Evolutionary conservation across 2,329 filamentous ascomycete species (phyloP), one percentile per base, ranked within the genome.

Genomic region (Diaporthe ilicicola): DNA sequence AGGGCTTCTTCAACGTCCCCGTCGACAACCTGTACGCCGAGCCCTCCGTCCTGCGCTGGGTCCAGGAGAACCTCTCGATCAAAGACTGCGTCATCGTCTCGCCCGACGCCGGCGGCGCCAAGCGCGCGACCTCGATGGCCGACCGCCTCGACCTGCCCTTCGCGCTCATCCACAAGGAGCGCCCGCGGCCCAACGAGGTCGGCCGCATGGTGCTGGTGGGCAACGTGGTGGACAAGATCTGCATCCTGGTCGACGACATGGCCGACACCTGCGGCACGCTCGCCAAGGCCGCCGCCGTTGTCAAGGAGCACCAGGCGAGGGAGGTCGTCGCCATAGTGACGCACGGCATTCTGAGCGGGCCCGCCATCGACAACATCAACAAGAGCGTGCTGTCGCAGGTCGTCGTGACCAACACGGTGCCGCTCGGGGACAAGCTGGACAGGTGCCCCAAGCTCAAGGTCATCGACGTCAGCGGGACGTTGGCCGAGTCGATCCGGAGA

Each of bases 1-100:
- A 99, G 82, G 96, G 96, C 67, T 99, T 98, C 86, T 98, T 99
- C 79, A 95, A 99, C 79, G 97, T 98, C 71, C 96, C 96, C 2
- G 96, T 99, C 70, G 96, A 99, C 84, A 99, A 99, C 81, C 87
- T 99, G 22, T 98, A 98, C 83, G 95, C 92, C 70, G 91, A 93
- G 76, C 91, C 93, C 62, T 84, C 95, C 64, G 85, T 92, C 67
- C 90, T 91, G 79, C 87, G 88, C 73, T 92, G 92, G 78, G 92
- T 92, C 76, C 91, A 94, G 79, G 91, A 93, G 78, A 90, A 94
- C 77, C 96, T 97, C 72, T 92, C 93, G 61, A 92, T 95, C 82
- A 92, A 91, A 81, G 90, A 95, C 70, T 93, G 94, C 46, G 94
- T 99, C 55, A 93, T 99, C 78, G 95, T 99, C 77, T 97, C 94